A percentile compares a stretch with the other conserved stretches of the same genome.
Conservation (phyloP, 371 early-diverging fungal genomes). For the Syncephalastrum monosporum region DNA sequence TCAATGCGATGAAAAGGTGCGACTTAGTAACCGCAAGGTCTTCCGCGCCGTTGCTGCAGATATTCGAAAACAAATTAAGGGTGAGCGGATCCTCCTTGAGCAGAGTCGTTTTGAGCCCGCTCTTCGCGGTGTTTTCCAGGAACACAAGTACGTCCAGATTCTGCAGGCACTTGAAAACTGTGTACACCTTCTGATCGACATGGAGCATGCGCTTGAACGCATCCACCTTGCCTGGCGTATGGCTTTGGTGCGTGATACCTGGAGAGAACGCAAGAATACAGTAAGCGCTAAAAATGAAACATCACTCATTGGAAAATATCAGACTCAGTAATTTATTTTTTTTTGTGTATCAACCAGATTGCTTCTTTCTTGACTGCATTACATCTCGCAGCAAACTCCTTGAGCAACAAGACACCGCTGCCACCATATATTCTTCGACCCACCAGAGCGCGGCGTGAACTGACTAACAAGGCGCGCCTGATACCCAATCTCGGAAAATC, state of each 20-base stretch:
- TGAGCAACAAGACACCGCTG: constrained; percentile 41
- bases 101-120: constrained; percentile 53
- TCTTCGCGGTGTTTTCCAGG: constrained; percentile 45
- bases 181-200: constrained; percentile 39
- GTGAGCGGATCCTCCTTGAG: constrained; percentile 38
- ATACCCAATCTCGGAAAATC: constrained; percentile 19
- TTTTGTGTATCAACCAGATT: constrained; percentile 21
- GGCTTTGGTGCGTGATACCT: constrained; percentile 32
- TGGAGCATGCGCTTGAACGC: constrained; percentile 37
- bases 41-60: constrained; percentile 30
- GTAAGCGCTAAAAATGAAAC: constrained; percentile 14
- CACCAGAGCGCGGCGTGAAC: constrained; percentile 35
- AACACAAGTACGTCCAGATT: constrained; percentile 35
- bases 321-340: background rate
- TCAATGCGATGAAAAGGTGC: constrained; percentile 11
- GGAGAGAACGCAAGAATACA: constrained; percentile 44
- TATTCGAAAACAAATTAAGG: constrained; percentile 41
- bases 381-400: constrained; percentile 40
- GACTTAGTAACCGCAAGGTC: constrained; percentile 27
- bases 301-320: no score
- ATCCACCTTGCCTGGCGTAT: constrained; percentile 33
- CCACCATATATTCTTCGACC: constrained; percentile 44
- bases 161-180: constrained; percentile 43
- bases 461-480: constrained; percentile 39
- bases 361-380: constrained; percentile 39